A percentile compares a stretch with the other conserved stretches of the same genome.
phyloP scores from a whole-genome alignment of 1,139 yeast genomes.

The Sugiyamaella grinbergsii region DNA sequence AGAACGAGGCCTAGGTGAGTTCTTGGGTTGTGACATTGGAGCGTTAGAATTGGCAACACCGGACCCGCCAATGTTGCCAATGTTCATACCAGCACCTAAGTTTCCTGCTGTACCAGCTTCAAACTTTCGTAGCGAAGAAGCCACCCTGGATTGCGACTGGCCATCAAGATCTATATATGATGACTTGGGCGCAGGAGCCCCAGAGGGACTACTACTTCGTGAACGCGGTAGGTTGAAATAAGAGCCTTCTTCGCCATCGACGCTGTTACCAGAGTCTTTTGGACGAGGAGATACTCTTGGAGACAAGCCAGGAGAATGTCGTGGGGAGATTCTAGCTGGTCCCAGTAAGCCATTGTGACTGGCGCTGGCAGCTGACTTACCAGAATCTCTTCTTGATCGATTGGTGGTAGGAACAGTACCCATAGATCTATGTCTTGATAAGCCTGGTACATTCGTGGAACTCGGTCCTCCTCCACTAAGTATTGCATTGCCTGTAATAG shows the following conservation, averaged over 20 bases:
- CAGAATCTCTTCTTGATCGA: slow-evolving; percentile 5
- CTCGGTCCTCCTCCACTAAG: neutral
- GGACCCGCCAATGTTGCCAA: neutral
- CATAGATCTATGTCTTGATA: slow-evolving; percentile 10
- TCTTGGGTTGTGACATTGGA: neutral
- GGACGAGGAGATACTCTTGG: slow-evolving; percentile 12
- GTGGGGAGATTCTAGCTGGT: slow-evolving; percentile 3
- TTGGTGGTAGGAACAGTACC: neutral
- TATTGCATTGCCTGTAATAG: neutral
- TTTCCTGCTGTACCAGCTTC: slow-evolving; percentile 5
- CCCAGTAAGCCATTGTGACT: neutral
- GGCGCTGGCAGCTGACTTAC: neutral
- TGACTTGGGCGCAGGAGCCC: neutral
- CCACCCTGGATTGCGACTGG: slow-evolving; percentile 6
- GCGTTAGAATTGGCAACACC: neutral
- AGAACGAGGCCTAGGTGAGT: slow-evolving; percentile 25
- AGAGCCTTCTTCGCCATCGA: slow-evolving; percentile 13
- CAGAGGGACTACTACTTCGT: slow-evolving; percentile 1
- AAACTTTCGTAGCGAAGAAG: slow-evolving; percentile 4
- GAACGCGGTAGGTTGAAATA: slow-evolving; percentile 11
- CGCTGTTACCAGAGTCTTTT: slow-evolving; percentile 1
- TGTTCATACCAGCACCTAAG: neutral
- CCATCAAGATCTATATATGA: slow-evolving; percentile 8
- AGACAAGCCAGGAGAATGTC: slow-evolving; percentile 9
- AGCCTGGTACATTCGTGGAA: neutral